A percentile compares a stretch with the other conserved stretches of the same genome.
Evolutionary conservation across 768 basidiomycete species (phyloP).

Genomic region (Termitomyces sp.): DNA sequence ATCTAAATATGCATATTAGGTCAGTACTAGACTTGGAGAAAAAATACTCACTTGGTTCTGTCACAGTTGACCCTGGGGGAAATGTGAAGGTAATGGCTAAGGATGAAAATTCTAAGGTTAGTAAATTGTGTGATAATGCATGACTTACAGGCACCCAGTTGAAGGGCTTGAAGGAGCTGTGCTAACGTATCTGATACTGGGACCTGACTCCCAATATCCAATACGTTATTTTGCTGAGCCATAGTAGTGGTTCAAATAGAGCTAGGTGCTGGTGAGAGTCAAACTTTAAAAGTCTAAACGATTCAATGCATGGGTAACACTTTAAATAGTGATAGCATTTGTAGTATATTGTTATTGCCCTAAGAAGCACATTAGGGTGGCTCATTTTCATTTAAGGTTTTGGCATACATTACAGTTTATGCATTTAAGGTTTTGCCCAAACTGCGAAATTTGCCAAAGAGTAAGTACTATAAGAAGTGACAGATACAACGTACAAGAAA

Average conservation of each 20-base stretch:
- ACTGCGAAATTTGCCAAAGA: too few relatives aligned
- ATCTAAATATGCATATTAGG: background rate
- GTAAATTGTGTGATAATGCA: background rate
- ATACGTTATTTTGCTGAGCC: background rate
- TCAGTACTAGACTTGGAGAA: background rate
- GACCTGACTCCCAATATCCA: background rate
- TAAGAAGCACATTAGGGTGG: background rate
- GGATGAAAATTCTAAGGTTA: background rate
- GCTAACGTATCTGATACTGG: background rate
- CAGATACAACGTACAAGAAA: too few relatives aligned
- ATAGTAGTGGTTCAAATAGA: background rate
- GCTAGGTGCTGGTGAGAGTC: background rate
- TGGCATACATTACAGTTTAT: background rate
- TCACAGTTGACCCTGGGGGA: background rate
- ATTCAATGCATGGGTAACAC: background rate
- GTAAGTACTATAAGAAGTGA: too few relatives aligned
- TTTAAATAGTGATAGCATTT: background rate
- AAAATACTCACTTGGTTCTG: background rate
- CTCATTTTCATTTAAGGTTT: background rate
- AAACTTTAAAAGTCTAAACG: background rate
- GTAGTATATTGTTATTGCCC: background rate
- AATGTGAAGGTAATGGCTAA: background rate
- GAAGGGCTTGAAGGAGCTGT: background rate
- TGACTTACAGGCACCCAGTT: background rate
- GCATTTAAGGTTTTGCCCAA: background rate